Base-by-base conservation (phyloP, 2,329 filamentous ascomycete species). In the Ophiostoma populinum region DNA sequence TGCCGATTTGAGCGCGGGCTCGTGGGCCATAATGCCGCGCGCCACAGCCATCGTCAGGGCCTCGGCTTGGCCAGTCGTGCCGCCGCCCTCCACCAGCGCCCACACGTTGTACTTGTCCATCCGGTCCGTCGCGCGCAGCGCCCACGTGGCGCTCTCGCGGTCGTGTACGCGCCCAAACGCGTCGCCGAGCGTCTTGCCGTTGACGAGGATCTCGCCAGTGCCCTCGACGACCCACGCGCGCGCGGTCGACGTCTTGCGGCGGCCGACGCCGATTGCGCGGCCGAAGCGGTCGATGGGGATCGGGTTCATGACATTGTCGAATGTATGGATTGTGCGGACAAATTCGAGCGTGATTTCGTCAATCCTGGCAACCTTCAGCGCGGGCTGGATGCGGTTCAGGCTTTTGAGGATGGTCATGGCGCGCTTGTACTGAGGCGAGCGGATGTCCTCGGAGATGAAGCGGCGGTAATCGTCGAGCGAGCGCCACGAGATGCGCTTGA, bases 101-200 rank as follows among this genome's bases (percentile, higher is more conserved):
- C 83, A 98, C 4, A 94, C 73, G 50, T 98, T 98, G 64, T 98
- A 98, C 57, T 94, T 95, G 63, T 93, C 85, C 44, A 92, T 58
- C 43, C 90, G 67, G 28, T 79, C 65, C 17, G 85, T 92, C 33
- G 74, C 68, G 49, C 86, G 83, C 49, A 98, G 58, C 7, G 87
- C 75, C 87, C 87, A 98, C 4, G 93, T 62, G 3, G 82, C 87
- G 51, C 83, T 94, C 62, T 95, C 90, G 28, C 90, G 75, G 56
- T 98, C 87, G 53, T 98, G 87, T 34, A 94, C 58, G 24, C 90
- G 75, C 22, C 76, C 80, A 54, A 98, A 98, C 16, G 72, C 75
- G 34, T 90, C 70, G 34, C 68, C 70, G 38, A 98, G 61, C n/a
- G 70, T 72, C 60, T 85, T 87, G 42, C 86, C 86, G 53, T 98